phyloP scores from a whole-genome alignment of 1,284 basidiomycete species.

The Puccinia brachypodii region DNA sequence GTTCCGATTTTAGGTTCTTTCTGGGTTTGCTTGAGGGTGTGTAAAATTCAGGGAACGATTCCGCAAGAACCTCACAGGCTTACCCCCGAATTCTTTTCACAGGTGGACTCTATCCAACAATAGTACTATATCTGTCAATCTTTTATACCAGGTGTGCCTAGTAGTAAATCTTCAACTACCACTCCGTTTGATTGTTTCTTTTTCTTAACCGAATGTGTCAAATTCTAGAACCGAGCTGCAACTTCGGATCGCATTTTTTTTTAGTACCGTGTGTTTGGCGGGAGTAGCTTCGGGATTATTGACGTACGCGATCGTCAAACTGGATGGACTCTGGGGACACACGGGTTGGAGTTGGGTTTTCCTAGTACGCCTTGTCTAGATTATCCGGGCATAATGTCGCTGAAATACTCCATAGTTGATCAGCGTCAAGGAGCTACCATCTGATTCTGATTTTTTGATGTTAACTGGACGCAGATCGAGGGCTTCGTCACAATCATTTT shows the following conservation, averaged over 20 bases:
- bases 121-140: constrained; percentile 20
- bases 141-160: constrained; percentile 32
- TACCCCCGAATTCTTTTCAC: not conserved
- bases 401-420: too few relatives aligned
- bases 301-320: constrained; percentile 13
- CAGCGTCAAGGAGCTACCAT: too few relatives aligned
- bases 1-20: not conserved
- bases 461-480: not conserved
- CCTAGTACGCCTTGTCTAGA: constrained; percentile 6
- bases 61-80: not conserved
- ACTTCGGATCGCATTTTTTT: constrained; percentile 33
- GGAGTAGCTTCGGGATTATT: constrained; percentile 17
- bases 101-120: constrained; percentile 27
- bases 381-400: not conserved
- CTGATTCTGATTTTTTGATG: not conserved
- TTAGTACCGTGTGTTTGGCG: constrained; percentile 1
- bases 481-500: not conserved
- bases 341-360: constrained; percentile 38
- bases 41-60: not conserved
- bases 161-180: too few relatives aligned
- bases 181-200: too few relatives aligned
- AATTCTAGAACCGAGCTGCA: constrained; percentile 26
- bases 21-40: constrained; percentile 23
- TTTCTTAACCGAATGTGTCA: not conserved
- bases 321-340: constrained; percentile 17